phyloP scores from a whole-genome alignment of 352 stramenopile genomes.

The Phytophthora ohioensis region DNA sequence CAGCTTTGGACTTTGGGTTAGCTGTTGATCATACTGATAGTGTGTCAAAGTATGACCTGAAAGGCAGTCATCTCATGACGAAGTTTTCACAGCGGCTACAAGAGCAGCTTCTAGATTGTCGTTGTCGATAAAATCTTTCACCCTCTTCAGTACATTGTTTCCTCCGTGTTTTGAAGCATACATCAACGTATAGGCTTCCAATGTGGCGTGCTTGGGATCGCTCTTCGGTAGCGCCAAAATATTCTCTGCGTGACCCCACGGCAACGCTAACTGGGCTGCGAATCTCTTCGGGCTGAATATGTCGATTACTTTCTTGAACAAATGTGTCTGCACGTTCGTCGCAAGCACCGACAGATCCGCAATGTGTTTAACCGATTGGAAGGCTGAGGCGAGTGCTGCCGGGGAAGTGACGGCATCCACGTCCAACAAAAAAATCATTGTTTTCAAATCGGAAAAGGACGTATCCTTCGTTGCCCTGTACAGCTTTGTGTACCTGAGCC shows the following conservation, averaged over 20 bases:
- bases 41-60: no score
- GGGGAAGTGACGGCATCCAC: not conserved
- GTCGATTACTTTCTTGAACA: not conserved
- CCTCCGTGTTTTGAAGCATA: not conserved
- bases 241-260: not conserved
- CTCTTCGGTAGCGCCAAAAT: not conserved
- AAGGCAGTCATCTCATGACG: no score
- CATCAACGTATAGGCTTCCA: not conserved
- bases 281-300: not conserved
- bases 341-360: not conserved
- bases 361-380: not conserved
- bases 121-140: not conserved
- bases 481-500: not conserved
- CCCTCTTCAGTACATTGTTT: not conserved
- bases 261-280: not conserved
- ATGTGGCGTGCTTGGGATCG: not conserved
- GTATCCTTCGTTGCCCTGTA: not conserved
- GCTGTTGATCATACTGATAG: no score
- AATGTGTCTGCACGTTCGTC: not conserved
- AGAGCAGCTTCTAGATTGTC: not conserved
- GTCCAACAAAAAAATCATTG: not conserved
- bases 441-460: not conserved
- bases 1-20: no score
- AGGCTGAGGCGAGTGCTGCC: no score
- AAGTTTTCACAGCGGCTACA: constrained; percentile 2